phyloP scores from a whole-genome alignment of 2,329 filamentous ascomycete species.

The Trichoderma guizhouense region DNA sequence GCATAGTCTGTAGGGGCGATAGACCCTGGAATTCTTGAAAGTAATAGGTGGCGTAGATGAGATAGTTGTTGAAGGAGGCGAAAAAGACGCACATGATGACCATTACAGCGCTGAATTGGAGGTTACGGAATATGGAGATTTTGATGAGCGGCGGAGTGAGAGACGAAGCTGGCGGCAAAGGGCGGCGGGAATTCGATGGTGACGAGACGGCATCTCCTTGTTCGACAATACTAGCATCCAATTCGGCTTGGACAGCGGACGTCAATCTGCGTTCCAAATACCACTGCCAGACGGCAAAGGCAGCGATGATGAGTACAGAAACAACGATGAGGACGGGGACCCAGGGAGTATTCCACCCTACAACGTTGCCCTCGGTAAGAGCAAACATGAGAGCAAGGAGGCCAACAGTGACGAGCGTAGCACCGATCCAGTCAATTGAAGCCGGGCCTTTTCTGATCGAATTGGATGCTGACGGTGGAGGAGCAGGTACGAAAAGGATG shows the following conservation, averaged over 20 bases:
- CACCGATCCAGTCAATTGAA: slow-evolving; percentile 65
- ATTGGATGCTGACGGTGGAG: slow-evolving; percentile 31
- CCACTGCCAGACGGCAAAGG: slow-evolving; percentile 60
- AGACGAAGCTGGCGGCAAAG: not conserved
- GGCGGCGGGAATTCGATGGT: slow-evolving; percentile 23
- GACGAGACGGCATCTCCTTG: not conserved
- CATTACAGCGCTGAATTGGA: slow-evolving; percentile 60
- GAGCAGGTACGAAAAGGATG: slow-evolving; percentile 57
- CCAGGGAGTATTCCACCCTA: slow-evolving; percentile 64
- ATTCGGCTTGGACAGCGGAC: not conserved
- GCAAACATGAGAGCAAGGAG: slow-evolving; percentile 63
- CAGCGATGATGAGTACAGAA: slow-evolving; percentile 51
- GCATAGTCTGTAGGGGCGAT: slow-evolving; percentile 60
- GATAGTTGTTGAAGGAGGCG: slow-evolving; percentile 63
- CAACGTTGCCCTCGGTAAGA: slow-evolving; percentile 65
- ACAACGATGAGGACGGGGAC: slow-evolving; percentile 58
- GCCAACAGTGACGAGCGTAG: slow-evolving; percentile 58
- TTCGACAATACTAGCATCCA: not conserved
- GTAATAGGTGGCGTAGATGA: slow-evolving; percentile 67
- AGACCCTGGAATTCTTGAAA: slow-evolving; percentile 65
- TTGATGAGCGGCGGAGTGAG: slow-evolving; percentile 58
- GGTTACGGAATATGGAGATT: slow-evolving; percentile 59
- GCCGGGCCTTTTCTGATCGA: slow-evolving; percentile 23
- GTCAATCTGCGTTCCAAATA: slow-evolving; percentile 32
- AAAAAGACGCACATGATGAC: slow-evolving; percentile 65